Conservation (phyloP, 2,329 filamentous ascomycete genomes). For the Phyllosticta citribraziliensis region DNA sequence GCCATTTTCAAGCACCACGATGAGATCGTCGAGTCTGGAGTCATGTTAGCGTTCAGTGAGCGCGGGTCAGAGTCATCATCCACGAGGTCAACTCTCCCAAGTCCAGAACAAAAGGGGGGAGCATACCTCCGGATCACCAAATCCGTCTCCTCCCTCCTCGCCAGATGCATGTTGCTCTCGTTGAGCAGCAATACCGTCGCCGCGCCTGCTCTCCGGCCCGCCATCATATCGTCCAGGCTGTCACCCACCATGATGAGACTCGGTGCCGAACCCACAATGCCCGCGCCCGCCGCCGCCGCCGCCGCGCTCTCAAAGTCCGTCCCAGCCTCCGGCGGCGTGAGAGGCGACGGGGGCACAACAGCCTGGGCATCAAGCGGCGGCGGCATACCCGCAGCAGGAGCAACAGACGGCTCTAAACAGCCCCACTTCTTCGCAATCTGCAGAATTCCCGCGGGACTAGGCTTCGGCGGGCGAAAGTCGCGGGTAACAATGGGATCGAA, state of each 20-base stretch:
- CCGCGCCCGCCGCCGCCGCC: constrained; percentile 21
- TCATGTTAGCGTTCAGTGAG: neutral
- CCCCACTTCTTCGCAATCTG: constrained; percentile 76
- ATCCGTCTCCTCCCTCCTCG: constrained; percentile 66
- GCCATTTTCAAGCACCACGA: constrained; percentile 63
- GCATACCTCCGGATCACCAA: constrained; percentile 48
- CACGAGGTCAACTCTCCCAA: neutral
- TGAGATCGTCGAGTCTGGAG: constrained; percentile 60
- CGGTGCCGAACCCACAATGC: neutral
- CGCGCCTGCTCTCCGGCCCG: constrained; percentile 71
- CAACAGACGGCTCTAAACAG: neutral
- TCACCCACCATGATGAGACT: constrained; percentile 45
- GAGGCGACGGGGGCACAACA: constrained; percentile 14
- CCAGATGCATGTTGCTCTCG: constrained; percentile 64
- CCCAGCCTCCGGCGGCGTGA: constrained; percentile 16
- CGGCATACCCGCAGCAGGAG: neutral
- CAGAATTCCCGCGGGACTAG: constrained; percentile 75
- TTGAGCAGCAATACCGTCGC: constrained; percentile 84
- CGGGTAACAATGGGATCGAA: constrained; percentile 78
- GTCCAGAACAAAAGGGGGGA: neutral
- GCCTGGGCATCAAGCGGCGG: neutral
- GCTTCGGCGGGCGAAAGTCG: constrained; percentile 75
- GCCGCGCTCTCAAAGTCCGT: neutral
- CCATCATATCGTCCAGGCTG: constrained; percentile 86
- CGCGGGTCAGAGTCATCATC: neutral